Base-by-base conservation (phyloP, 169 alveolate species). In the Plasmodium vinckei region DNA sequence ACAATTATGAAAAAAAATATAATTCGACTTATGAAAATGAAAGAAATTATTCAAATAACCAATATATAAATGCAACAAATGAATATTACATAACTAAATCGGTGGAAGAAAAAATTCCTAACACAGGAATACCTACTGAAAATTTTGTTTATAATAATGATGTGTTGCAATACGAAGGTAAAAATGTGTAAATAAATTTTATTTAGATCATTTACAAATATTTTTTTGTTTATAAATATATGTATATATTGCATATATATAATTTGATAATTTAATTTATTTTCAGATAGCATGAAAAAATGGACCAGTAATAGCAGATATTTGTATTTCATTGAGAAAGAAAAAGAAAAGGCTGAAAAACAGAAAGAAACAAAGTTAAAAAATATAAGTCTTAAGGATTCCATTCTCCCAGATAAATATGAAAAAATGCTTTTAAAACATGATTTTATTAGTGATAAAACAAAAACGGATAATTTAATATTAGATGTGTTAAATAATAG, bases 81-180 rank as follows among this genome's bases (percentile, higher is more conserved):
- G 88, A 75, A 44, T 75, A 75, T 25, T 75, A 63, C 65, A 63
- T 75, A 75, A 25, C 88, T 27, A 75, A 60, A 46, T 61, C 61
- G 42, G 88, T 75, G 44, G 75, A 75, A 67, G 88, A 75, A 23
- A 75, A 75, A 46, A 75, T 75, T 67, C 21, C 57, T 2, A 75
- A 75, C 77, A 75, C 88, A 12, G 88, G 88, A 67, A 75, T 75
- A 46, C 44, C 73, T 33, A 25, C 59, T 15, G 88, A 64, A 23
- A 42, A 75, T 49, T 75, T 75, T 63, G 61, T 61, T 54, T 17
- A 46, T 15, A 73, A 75, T 23, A 75, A 42, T 75, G 49, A 15
- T 17, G 49, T 75, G 25, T 63, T 75, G 46, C 73, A 25, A 13
- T 75, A 75, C 46, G 88, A 75, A 47, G 88, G 88, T 75, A 15